Percentiles rank a stretch among this genome's conserved stretches.
Conservation (phyloP, 805 yeast species). For the Candida pseudofarinosa region DNA sequence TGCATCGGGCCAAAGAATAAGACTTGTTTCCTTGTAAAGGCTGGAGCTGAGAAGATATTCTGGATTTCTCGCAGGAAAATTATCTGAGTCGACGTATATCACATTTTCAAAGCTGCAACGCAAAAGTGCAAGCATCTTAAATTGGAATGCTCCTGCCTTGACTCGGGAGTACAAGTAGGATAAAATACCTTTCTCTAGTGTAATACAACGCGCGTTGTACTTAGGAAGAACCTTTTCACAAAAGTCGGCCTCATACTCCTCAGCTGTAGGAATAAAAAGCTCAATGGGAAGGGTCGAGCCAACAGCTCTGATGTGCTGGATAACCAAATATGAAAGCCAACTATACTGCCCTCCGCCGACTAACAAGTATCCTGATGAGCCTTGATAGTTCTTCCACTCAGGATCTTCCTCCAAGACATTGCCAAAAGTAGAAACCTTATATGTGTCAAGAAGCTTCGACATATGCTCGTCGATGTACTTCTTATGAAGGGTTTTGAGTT, state of each 20-base stretch:
- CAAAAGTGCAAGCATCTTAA: slow-evolving; percentile 54
- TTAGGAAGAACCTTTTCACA: slow-evolving; percentile 43
- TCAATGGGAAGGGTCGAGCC: slow-evolving; percentile 50
- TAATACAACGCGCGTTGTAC: slow-evolving; percentile 44
- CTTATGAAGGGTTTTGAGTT: slow-evolving; percentile 36
- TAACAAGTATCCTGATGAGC: slow-evolving; percentile 39
- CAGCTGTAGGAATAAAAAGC: slow-evolving; percentile 41
- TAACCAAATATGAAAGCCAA: slow-evolving; percentile 48
- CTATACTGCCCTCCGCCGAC: slow-evolving; percentile 52
- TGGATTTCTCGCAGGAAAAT: slow-evolving; percentile 40
- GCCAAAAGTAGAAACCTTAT: slow-evolving; percentile 33
- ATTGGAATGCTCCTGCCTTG: slow-evolving; percentile 44
- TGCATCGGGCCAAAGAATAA: slow-evolving; percentile 65
- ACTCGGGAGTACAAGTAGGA: slow-evolving; percentile 12
- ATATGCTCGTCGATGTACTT: slow-evolving; percentile 29
- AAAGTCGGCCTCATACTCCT: slow-evolving; percentile 44
- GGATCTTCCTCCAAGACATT: slow-evolving; percentile 29
- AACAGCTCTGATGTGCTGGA: slow-evolving; percentile 40
- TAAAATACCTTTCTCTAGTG: slow-evolving; percentile 30
- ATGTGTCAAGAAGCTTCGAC: slow-evolving; percentile 21
- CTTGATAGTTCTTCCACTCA: slow-evolving; percentile 33
- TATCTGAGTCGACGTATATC: slow-evolving; percentile 49
- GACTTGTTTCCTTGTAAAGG: slow-evolving; percentile 42
- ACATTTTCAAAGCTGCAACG: slow-evolving; percentile 53
- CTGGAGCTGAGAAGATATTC: slow-evolving; percentile 45